A percentile compares a stretch with the other conserved stretches of the same genome.
phyloP scores from a whole-genome alignment of 1,284 basidiomycete species.

The Rhodotorula sp. region DNA sequence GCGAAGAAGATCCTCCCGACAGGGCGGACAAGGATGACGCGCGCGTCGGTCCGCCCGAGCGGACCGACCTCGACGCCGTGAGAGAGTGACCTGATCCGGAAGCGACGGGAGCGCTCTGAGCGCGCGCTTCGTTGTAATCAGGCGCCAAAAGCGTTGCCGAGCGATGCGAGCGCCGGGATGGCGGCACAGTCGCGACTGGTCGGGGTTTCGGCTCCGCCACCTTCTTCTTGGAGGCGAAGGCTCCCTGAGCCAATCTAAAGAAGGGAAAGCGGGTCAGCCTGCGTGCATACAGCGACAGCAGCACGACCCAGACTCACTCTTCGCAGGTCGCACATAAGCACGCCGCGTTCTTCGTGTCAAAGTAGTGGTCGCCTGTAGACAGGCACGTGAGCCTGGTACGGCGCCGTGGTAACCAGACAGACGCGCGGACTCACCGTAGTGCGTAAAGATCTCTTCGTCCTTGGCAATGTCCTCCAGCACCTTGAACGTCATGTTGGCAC shows the following conservation, averaged over 20 bases:
- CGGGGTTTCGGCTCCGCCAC: neutral
- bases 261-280: neutral
- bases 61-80: constrained; percentile 1
- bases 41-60: neutral
- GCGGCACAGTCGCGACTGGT: neutral
- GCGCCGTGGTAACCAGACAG: constrained; percentile 42
- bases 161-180: constrained; percentile 16
- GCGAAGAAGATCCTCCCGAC: neutral
- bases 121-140: constrained; percentile 16
- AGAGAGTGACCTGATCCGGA: neutral
- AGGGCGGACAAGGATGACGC: constrained; percentile 11
- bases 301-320: constrained; percentile 52
- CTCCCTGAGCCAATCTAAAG: constrained; percentile 28
- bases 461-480: constrained; percentile 72
- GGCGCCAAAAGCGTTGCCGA: constrained; percentile 3
- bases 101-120: neutral
- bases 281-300: neutral
- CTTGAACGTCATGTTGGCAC: constrained; percentile 82
- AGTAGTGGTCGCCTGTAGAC: constrained; percentile 54
- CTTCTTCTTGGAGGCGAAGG: constrained; percentile 16
- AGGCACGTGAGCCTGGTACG: constrained; percentile 39
- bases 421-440: constrained; percentile 46
- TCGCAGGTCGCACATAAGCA: constrained; percentile 90
- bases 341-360: constrained; percentile 78
- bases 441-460: constrained; percentile 59